These are phyloP conservation scores for Diatrype stigma DNA, from an alignment of 2,329 filamentous ascomycete genomes.

Conservation along the genomic window DNA sequence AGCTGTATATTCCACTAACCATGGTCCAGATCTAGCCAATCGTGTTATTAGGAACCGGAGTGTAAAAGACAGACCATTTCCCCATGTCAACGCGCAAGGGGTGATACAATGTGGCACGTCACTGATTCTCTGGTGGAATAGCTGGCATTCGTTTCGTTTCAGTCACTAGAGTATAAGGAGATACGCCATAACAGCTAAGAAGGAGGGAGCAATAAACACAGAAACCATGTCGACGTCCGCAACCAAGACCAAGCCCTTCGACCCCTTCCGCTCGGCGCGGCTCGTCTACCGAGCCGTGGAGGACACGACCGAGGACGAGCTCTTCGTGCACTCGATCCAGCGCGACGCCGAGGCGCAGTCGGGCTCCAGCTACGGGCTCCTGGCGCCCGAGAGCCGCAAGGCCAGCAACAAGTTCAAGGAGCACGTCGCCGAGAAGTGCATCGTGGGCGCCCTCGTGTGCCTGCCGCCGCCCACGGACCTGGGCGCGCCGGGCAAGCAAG, in stretches of 20 bases:
- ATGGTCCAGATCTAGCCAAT: constrained; percentile 1
- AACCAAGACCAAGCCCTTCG: constrained; percentile 12
- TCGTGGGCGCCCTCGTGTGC: constrained; percentile 35
- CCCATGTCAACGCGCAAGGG: too few relatives aligned
- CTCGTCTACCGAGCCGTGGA: constrained; percentile 34
- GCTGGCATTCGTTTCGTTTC: too few relatives aligned
- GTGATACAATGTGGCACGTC: too few relatives aligned
- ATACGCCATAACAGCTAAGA: too few relatives aligned
- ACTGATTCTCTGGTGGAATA: too few relatives aligned
- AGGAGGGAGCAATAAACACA: too few relatives aligned
- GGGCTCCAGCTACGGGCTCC: constrained; percentile 22
- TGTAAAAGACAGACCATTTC: not conserved
- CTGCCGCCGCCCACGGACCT: too few relatives aligned
- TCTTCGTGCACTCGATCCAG: constrained; percentile 26
- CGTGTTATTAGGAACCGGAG: not conserved
- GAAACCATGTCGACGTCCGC: too few relatives aligned
- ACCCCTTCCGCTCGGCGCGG: constrained; percentile 31
- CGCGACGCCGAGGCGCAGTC: constrained; percentile 24
- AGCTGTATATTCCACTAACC: not conserved
- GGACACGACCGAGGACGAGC: constrained; percentile 26
- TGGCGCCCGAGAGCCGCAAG: constrained; percentile 26
- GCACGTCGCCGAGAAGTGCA: constrained; percentile 20
- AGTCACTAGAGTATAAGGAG: too few relatives aligned
- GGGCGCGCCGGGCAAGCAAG: too few relatives aligned
- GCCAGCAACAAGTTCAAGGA: constrained; percentile 24